Conservation (phyloP, 495 filamentous ascomycete genomes). For the Aspergillus heteromorphus region DNA sequence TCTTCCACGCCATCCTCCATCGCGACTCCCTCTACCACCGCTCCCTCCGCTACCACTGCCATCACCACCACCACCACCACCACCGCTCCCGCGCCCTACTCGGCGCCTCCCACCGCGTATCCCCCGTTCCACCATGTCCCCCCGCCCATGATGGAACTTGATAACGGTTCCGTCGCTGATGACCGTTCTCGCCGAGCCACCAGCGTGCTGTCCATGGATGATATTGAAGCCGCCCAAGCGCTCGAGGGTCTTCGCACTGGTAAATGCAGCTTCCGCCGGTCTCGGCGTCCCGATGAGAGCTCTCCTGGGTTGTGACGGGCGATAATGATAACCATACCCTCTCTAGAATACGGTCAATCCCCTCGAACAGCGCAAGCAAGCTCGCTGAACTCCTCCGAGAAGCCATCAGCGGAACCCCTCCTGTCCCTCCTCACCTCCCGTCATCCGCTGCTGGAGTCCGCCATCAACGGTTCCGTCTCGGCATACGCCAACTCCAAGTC, state of each 20-base stretch:
- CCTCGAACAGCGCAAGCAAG: constrained; percentile 26
- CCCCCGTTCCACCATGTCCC: constrained; percentile 27
- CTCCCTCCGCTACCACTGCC: constrained; percentile 6
- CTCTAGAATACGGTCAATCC: constrained; percentile 31
- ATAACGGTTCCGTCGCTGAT: constrained; percentile 26
- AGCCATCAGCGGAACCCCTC: constrained; percentile 58
- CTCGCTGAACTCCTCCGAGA: constrained; percentile 18
- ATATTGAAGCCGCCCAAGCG: constrained; percentile 85
- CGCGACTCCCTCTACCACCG: constrained; percentile 9
- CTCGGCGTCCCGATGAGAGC: neutral
- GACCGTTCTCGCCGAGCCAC: constrained; percentile 42
- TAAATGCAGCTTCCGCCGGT: constrained; percentile 25
- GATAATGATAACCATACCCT: neutral
- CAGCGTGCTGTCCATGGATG: constrained; percentile 65
- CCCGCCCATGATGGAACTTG: constrained; percentile 38
- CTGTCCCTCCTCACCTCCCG: constrained; percentile 73
- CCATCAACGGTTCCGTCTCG: constrained; percentile 73
- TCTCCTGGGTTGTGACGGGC: neutral
- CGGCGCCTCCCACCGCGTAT: constrained; percentile 9
- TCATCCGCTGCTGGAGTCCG: constrained; percentile 71
- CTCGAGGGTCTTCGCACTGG: constrained; percentile 78
- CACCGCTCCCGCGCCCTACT: constrained; percentile 5
- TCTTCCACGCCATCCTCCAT: constrained; percentile 7
- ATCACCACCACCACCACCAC: constrained; percentile 10
- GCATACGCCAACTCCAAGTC: constrained; percentile 80